Evolutionary conservation across 495 filamentous ascomycete species (phyloP).

Genomic region (Podospora pseudopauciseta): DNA sequence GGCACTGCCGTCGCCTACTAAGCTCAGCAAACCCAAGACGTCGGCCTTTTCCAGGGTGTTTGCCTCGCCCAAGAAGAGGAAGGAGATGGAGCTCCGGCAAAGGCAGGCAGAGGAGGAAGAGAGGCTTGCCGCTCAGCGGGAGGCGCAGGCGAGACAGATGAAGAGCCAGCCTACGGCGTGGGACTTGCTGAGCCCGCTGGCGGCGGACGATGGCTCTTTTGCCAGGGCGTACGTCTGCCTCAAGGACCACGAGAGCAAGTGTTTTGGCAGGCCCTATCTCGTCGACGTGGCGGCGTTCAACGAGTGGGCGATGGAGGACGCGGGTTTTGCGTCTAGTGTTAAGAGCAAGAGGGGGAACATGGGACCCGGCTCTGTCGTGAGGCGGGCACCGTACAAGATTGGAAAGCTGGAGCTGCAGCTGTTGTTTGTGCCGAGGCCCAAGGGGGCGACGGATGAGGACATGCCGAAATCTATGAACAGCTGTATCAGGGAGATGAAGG

Average conservation of each 20-base stretch:
- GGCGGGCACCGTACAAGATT: conserved; percentile 85
- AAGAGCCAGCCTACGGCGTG: conserved; percentile 63
- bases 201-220: conserved; percentile 89
- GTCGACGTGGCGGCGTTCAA: conserved; percentile 93
- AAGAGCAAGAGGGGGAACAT: conserved; percentile 81
- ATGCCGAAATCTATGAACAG: conserved; percentile 99
- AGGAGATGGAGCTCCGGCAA: conserved; percentile 80
- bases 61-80: conserved; percentile 89
- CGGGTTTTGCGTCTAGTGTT: conserved; percentile 62
- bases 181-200: conserved; percentile 80
- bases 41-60: conserved; percentile 90
- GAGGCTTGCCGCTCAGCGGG: conserved; percentile 58
- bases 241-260: conserved; percentile 81
- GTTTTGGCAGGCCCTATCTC: conserved; percentile 80
- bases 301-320: conserved; percentile 92
- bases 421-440: conserved; percentile 88
- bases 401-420: conserved; percentile 91
- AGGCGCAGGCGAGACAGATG: conserved; percentile 59
- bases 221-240: conserved; percentile 88
- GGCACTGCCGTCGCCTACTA: conserved; percentile 52
- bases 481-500: conserved; percentile 86
- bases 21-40: conserved; percentile 59
- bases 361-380: conserved; percentile 47
- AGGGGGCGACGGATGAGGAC: conserved; percentile 83
- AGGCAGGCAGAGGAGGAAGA: conserved; percentile 74